These are phyloP conservation scores for Perkinsus olseni DNA, from an alignment of 169 alveolate genomes.

Conservation along the genomic window DNA sequence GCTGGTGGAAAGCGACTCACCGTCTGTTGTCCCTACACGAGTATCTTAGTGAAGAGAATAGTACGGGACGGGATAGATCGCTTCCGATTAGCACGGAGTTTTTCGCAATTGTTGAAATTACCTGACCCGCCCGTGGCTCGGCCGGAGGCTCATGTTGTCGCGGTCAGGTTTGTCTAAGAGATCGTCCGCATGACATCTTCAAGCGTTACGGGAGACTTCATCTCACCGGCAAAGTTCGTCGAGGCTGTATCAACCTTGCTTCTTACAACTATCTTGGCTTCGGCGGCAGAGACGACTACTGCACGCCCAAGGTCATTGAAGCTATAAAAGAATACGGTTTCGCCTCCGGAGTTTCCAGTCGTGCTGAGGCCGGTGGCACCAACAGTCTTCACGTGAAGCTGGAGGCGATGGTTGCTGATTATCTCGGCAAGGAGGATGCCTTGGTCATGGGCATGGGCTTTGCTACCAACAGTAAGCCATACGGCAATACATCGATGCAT, in stretches of 20 bases:
- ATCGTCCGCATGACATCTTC: not conserved
- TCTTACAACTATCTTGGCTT: slow-evolving; percentile 12
- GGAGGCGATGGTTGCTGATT: slow-evolving; percentile 10
- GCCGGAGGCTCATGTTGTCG: too few species aligned
- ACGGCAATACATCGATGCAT: too few species aligned
- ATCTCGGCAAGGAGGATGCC: slow-evolving; percentile 15
- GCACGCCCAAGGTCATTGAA: not conserved
- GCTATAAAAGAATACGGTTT: not conserved
- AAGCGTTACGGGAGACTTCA: not conserved
- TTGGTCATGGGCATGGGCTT: slow-evolving; percentile 14
- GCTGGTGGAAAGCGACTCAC: not conserved
- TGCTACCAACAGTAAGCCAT: not conserved
- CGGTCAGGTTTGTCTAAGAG: not conserved
- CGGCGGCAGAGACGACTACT: slow-evolving; percentile 14
- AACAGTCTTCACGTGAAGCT: slow-evolving; percentile 4
- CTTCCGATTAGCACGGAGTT: too few species aligned
- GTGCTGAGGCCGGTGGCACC: slow-evolving; percentile 10
- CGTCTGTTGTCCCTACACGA: too few species aligned
- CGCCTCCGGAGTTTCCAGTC: not conserved
- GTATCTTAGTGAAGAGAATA: too few species aligned
- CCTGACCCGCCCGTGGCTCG: too few species aligned
- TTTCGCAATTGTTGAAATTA: too few species aligned
- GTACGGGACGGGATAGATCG: too few species aligned
- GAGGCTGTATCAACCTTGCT: slow-evolving; percentile 3
- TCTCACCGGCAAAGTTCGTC: not conserved